These are phyloP conservation scores for Nicotiana sylvestris DNA, from an alignment of 257 asterid species.

Conservation along the genomic window DNA sequence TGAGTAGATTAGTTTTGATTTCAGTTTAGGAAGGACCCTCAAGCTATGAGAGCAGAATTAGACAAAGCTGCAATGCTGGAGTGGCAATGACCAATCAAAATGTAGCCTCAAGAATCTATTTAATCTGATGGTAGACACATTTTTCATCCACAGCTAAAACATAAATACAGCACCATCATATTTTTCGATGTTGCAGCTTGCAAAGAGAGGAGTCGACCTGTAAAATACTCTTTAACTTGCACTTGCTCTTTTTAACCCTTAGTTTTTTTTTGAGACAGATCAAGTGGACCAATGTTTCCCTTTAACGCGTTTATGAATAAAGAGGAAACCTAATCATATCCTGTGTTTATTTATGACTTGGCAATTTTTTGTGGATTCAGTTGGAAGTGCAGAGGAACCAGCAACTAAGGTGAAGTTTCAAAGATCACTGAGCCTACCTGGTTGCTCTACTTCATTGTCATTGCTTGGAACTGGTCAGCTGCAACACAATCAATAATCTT, in stretches of 20 bases:
- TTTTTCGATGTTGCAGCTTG: neutral
- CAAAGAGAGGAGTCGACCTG: neutral
- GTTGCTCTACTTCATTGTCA: slow-evolving; percentile 57
- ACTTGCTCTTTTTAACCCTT: neutral
- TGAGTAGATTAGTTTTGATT: neutral
- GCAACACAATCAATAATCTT: neutral
- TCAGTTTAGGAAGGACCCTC: neutral
- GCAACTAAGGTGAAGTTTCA: slow-evolving; percentile 77
- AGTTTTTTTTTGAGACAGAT: neutral
- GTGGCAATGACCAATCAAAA: neutral
- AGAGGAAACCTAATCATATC: neutral
- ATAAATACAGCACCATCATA: neutral
- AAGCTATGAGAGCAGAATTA: neutral
- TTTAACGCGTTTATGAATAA: neutral
- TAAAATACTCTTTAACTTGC: neutral
- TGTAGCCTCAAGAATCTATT: neutral
- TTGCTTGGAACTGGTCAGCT: slow-evolving; percentile 81
- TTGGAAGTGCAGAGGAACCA: slow-evolving; percentile 61
- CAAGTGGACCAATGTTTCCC: neutral
- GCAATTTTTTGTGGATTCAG: slow-evolving; percentile 22
- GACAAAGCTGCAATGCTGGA: neutral
- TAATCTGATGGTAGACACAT: neutral
- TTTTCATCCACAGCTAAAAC: neutral
- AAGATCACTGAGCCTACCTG: slow-evolving; percentile 60
- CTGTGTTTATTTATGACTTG: neutral